Evolutionary conservation across 306 rosid species (phyloP).

Genomic region (Abrus pulchellus): DNA sequence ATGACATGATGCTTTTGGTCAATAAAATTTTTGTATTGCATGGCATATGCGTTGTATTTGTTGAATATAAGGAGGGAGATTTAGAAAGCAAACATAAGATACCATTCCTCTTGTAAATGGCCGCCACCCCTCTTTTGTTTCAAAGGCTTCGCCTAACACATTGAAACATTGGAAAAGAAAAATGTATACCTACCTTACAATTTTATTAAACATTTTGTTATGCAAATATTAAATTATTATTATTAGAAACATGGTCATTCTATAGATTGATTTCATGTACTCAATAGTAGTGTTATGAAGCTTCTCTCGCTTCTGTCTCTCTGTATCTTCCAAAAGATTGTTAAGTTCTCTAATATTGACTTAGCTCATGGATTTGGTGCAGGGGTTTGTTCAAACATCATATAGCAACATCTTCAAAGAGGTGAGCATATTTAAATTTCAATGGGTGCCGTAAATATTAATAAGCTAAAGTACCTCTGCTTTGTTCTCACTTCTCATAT

Average conservation of each 20-base stretch:
- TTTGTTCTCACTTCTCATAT: slow-evolving; percentile 29
- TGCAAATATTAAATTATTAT: neutral
- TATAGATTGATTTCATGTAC: slow-evolving; percentile 33
- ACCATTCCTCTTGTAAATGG: neutral
- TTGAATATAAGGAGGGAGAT: too few species aligned
- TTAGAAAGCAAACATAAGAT: neutral
- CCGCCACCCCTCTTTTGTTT: neutral
- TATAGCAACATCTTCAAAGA: slow-evolving; percentile 80
- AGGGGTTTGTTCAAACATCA: slow-evolving; percentile 87
- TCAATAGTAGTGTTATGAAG: neutral
- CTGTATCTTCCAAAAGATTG: neutral
- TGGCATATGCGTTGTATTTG: slow-evolving; percentile 13
- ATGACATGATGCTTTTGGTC: slow-evolving; percentile 11
- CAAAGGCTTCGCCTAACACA: slow-evolving; percentile 35
- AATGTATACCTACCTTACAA: neutral
- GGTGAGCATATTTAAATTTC: slow-evolving; percentile 60
- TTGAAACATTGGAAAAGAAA: slow-evolving; percentile 11
- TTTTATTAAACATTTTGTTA: slow-evolving; percentile 4
- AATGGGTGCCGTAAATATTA: slow-evolving; percentile 5
- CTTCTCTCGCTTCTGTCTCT: neutral
- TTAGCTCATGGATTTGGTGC: slow-evolving; percentile 49
- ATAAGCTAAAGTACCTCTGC: slow-evolving; percentile 9
- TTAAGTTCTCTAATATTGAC: slow-evolving; percentile 42
- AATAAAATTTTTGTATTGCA: slow-evolving; percentile 8
- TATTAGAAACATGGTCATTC: slow-evolving; percentile 8